Base-by-base conservation (phyloP, 306 rosid genomes). In the Erythrophleum fordii region DNA sequence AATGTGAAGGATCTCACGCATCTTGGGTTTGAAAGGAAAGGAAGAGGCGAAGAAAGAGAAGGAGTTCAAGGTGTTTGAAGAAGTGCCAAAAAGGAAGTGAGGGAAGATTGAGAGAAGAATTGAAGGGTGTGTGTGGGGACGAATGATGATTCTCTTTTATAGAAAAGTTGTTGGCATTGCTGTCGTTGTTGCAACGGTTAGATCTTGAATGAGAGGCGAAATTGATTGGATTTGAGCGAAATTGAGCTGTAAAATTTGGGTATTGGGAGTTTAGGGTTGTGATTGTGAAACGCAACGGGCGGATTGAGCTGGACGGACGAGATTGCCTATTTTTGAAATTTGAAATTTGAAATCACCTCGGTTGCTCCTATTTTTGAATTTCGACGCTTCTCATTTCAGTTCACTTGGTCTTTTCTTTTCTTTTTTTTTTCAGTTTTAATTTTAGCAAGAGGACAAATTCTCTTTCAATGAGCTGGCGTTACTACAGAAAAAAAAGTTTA, bases 1-100 rank as follows among this genome's bases (percentile, higher is more conserved):
- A 18, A 91, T 77, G 85, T 91, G 96, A 62, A 91, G 93, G 59
- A 91, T 91, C 75, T 91, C 96, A 59, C 96, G 88, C 96, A 91
- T 91, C 37, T 87, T 91, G 9, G 1, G 17, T n/a, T 3, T 4
- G 34, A 22, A 25, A 25, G 1, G 73, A 23, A 1, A 13, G 4
- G 0, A 3, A 4, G 39, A 3, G 1, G 8, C 1, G 3, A 6
- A 14, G 28, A 0, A 4, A 20, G 72, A 20, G 2, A 26, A 42
- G 22, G 13, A 44, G 11, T 52, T 23, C n/a, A 60, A 22, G 67
- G 18, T 56, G 55, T 26, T 56, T 14, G 76, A 3, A 0, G 26
- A 59, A 52, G 53, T 77, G 81, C n/a, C 60, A 5, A 20, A 42
- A 12, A 20, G 65, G 13, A 45, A 13, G 51, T 55, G 12, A 23